Conservation (phyloP, 805 yeast genomes). For the Wickerhamiella slavikovae region DNA sequence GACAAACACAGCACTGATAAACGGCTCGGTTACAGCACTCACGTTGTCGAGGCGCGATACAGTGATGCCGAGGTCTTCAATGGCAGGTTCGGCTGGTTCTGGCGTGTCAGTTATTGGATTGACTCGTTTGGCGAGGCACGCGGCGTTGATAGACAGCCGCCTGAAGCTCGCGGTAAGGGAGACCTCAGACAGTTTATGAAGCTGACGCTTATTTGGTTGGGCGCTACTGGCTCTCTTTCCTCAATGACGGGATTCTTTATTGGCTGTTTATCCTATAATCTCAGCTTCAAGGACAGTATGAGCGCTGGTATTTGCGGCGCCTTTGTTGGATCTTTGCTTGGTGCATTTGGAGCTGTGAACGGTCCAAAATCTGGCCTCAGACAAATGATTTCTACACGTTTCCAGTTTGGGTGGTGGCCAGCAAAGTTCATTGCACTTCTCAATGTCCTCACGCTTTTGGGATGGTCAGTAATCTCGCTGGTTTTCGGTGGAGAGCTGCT, state of each 20-base stretch:
- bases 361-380: slow-evolving; percentile 84
- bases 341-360: slow-evolving; percentile 69
- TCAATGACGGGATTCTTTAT: slow-evolving; percentile 70
- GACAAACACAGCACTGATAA: too few relatives aligned
- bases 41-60: slow-evolving; percentile 5
- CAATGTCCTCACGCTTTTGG: slow-evolving; percentile 55
- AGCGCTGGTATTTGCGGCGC: slow-evolving; percentile 43
- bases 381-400: slow-evolving; percentile 70
- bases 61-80: slow-evolving; percentile 5
- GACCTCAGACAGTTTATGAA: slow-evolving; percentile 9
- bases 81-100: slow-evolving; percentile 10
- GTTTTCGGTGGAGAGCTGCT: slow-evolving; percentile 78
- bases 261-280: slow-evolving; percentile 50
- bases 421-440: slow-evolving; percentile 57
- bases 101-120: slow-evolving; percentile 14
- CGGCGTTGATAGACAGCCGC: slow-evolving; percentile 58
- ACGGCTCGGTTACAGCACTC: too few relatives aligned
- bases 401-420: slow-evolving; percentile 68
- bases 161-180: slow-evolving; percentile 31
- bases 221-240: slow-evolving; percentile 75
- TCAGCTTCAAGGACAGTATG: slow-evolving; percentile 46
- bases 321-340: slow-evolving; percentile 49
- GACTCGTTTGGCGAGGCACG: slow-evolving; percentile 47
- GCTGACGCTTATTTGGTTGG: slow-evolving; percentile 60
- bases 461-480: slow-evolving; percentile 89